A percentile compares a stretch with the other conserved stretches of the same genome.
These are phyloP conservation scores for Fraxinus nigra DNA, from an alignment of 305 asterid species.

Conservation along the genomic window DNA sequence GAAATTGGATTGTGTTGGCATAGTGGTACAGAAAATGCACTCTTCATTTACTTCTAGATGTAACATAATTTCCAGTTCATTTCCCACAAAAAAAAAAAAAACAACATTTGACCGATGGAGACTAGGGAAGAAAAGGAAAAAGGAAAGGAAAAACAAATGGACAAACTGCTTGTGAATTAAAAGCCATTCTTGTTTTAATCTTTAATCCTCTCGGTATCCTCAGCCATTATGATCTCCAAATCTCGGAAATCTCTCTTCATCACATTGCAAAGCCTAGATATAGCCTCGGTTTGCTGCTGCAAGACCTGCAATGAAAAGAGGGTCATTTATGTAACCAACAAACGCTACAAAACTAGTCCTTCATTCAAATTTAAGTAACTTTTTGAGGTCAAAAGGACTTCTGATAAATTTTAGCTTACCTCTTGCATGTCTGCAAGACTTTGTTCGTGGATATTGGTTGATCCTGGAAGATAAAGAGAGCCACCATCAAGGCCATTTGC, in stretches of 20 bases:
- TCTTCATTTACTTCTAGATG: not conserved
- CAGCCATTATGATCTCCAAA: conserved; percentile 90
- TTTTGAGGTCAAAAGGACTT: conserved; percentile 1
- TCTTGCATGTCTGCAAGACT: conserved; percentile 91
- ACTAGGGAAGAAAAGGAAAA: too few relatives aligned
- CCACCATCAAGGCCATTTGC: conserved; percentile 67
- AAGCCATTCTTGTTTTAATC: conserved; percentile 19
- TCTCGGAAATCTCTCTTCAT: conserved; percentile 84
- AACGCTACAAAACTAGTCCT: not conserved
- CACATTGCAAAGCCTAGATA: conserved; percentile 79
- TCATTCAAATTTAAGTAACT: not conserved
- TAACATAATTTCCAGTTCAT: not conserved
- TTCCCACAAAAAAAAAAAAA: not conserved
- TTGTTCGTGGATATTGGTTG: conserved; percentile 82
- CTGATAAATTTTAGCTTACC: conserved; percentile 39
- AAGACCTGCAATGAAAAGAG: conserved; percentile 49
- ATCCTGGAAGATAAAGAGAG: conserved; percentile 73
- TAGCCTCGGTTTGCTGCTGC: conserved; percentile 91
- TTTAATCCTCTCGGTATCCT: conserved; percentile 59
- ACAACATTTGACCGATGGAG: not conserved
- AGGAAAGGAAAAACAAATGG: not conserved
- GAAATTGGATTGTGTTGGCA: not conserved
- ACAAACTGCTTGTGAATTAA: not conserved
- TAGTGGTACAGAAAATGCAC: not conserved
- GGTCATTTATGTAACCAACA: not conserved